phyloP scores from a whole-genome alignment of 2,329 filamentous ascomycete species.

The Aspergillus pseudoviridinutans region DNA sequence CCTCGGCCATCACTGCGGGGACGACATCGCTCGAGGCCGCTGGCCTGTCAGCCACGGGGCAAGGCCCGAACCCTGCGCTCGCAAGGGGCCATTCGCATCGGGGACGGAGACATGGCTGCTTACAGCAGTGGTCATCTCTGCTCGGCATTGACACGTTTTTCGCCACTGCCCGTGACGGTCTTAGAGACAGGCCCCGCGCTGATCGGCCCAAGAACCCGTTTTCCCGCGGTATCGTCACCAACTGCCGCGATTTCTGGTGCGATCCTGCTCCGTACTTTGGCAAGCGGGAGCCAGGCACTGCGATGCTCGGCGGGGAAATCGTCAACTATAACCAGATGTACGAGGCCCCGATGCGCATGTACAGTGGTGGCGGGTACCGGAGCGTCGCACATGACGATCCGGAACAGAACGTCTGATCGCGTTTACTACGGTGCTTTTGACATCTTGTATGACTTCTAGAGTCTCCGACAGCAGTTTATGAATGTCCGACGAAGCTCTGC shows the following conservation, averaged over 20 bases:
- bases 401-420: slow-evolving; percentile 25
- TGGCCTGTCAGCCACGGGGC: slow-evolving; percentile 63
- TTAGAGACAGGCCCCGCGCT: slow-evolving; percentile 45
- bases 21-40: slow-evolving; percentile 62
- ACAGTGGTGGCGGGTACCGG: slow-evolving; percentile 54
- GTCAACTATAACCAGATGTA: slow-evolving; percentile 90
- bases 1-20: slow-evolving; percentile 66
- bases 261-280: slow-evolving; percentile 81
- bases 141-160: slow-evolving; percentile 92
- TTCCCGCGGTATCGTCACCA: slow-evolving; percentile 74
- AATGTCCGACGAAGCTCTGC: neutral
- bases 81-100: slow-evolving; percentile 48
- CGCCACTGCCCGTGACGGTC: slow-evolving; percentile 77
- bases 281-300: slow-evolving; percentile 67
- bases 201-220: slow-evolving; percentile 72
- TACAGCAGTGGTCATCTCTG: slow-evolving; percentile 76
- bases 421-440: neutral
- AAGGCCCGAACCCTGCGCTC: slow-evolving; percentile 57
- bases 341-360: slow-evolving; percentile 71
- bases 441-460: neutral
- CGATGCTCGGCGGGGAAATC: slow-evolving; percentile 69
- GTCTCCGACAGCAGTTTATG: slow-evolving; percentile 1
- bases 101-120: slow-evolving; percentile 53
- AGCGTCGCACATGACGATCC: slow-evolving; percentile 45
- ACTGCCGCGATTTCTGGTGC: slow-evolving; percentile 96